A percentile compares a stretch with the other conserved stretches of the same genome.
Conservation (phyloP, 2,329 filamentous ascomycete species). For the Calonectria hawksworthii region DNA sequence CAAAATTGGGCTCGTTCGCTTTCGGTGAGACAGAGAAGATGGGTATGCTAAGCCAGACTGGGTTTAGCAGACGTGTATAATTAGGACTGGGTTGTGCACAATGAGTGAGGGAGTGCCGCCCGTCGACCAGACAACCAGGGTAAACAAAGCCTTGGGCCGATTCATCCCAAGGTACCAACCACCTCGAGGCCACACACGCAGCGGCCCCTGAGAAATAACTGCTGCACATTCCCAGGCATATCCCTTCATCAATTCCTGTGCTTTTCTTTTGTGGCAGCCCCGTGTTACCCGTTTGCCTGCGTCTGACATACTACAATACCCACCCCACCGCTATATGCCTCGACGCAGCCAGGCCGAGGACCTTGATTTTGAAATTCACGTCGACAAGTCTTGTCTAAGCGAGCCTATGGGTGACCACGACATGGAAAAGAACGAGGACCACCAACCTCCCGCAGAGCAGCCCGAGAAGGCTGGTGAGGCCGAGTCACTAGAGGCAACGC, state of each 20-base stretch:
- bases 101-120: background rate
- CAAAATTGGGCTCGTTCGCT: background rate
- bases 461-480: constrained; percentile 29
- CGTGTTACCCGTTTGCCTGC: constrained; percentile 35
- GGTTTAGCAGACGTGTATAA: background rate
- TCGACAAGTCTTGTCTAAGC: constrained; percentile 61
- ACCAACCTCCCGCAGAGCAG: constrained; percentile 22
- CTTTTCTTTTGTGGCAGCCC: constrained; percentile 21
- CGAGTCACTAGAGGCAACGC: background rate
- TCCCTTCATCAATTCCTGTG: constrained; percentile 31
- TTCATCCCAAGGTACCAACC: constrained; percentile 43
- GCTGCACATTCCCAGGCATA: constrained; percentile 41
- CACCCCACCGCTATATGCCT: constrained; percentile 41
- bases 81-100: background rate
- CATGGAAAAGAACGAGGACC: constrained; percentile 23
- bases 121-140: constrained; percentile 52
- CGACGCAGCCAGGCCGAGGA: constrained; percentile 50
- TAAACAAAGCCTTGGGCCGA: constrained; percentile 51
- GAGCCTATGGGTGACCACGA: constrained; percentile 56
- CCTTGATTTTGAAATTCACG: constrained; percentile 63
- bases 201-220: constrained; percentile 33
- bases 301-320: constrained; percentile 31
- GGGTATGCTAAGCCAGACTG: background rate
- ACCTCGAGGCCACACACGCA: constrained; percentile 44
- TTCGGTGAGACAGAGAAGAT: background rate